Conservation (phyloP, 768 basidiomycete species). For the Boletellus ananiceps region DNA sequence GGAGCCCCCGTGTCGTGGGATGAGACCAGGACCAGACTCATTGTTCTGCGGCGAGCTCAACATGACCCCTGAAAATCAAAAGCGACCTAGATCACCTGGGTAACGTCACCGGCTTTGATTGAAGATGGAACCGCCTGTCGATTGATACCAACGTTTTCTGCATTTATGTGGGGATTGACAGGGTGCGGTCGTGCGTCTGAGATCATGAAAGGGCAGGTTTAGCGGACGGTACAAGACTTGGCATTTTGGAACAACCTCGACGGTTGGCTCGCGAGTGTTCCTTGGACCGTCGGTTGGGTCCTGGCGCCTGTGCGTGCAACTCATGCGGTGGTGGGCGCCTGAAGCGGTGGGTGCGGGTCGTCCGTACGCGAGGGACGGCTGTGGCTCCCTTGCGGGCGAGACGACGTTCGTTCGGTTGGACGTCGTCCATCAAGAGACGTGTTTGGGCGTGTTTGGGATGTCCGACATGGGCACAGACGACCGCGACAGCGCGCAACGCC, state of each 20-base stretch:
- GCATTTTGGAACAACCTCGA: constrained; percentile 4
- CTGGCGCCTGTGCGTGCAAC: no score
- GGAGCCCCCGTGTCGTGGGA: not conserved
- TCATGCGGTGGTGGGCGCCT: not conserved
- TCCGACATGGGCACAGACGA: constrained; percentile 12
- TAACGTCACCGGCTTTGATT: not conserved
- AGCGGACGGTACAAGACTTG: not conserved
- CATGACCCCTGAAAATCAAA: not conserved
- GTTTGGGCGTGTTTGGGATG: constrained; percentile 24
- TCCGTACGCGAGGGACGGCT: constrained; percentile 26
- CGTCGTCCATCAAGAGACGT: constrained; percentile 30
- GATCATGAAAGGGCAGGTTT: not conserved
- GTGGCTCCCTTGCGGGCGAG: constrained; percentile 31
- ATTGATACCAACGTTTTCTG: not conserved
- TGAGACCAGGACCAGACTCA: constrained; percentile 4
- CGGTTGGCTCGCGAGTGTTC: not conserved
- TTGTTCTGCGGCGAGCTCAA: constrained; percentile 13
- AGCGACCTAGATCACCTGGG: constrained; percentile 8
- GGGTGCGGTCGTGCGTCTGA: not conserved
- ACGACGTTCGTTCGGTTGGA: constrained; percentile 38
- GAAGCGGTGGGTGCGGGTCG: not conserved
- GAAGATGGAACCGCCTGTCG: not conserved
- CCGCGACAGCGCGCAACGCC: not conserved
- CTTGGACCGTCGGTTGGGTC: constrained; percentile 11
- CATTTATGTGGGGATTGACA: not conserved